These are phyloP conservation scores for Zymoseptoria crescenta DNA, from an alignment of 2,329 filamentous ascomycete genomes.

Conservation along the genomic window DNA sequence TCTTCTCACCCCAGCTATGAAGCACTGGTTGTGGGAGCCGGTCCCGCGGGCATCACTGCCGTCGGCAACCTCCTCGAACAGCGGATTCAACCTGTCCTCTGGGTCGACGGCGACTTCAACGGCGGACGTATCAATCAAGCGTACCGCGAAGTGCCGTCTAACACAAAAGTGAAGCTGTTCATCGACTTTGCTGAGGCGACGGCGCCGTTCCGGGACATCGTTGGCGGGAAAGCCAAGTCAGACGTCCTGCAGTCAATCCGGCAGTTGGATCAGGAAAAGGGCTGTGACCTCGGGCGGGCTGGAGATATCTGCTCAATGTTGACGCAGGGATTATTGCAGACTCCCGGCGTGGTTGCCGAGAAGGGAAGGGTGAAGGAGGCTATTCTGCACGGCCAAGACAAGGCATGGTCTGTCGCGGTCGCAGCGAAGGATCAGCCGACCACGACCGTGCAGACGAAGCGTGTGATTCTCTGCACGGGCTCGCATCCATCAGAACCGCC, in stretches of 20 bases:
- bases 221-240: slow-evolving; percentile 39
- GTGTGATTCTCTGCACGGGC: slow-evolving; percentile 53
- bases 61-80: slow-evolving; percentile 55
- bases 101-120: slow-evolving; percentile 52
- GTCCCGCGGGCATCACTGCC: slow-evolving; percentile 52
- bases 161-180: slow-evolving; percentile 56
- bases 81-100: slow-evolving; percentile 45
- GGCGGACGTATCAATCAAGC: slow-evolving; percentile 36
- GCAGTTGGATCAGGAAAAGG: slow-evolving; percentile 48
- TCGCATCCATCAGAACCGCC: slow-evolving; percentile 42
- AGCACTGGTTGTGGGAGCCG: slow-evolving; percentile 52
- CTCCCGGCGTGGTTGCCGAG: slow-evolving; percentile 34
- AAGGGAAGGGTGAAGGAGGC: slow-evolving; percentile 35
- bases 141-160: slow-evolving; percentile 56
- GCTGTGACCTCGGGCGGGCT: slow-evolving; percentile 50
- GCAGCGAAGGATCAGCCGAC: slow-evolving; percentile 21
- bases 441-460: slow-evolving; percentile 30
- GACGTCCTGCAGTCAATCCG: slow-evolving; percentile 50
- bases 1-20: slow-evolving; percentile 29
- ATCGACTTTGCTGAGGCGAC: slow-evolving; percentile 49
- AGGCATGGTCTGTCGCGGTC: slow-evolving; percentile 33
- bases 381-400: slow-evolving; percentile 31
- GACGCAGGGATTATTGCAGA: slow-evolving; percentile 38
- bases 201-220: slow-evolving; percentile 46
- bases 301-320: slow-evolving; percentile 48